Evolutionary conservation across 129 eudicot genomes (phyloP).

Genomic region (Flaveria brownii): DNA sequence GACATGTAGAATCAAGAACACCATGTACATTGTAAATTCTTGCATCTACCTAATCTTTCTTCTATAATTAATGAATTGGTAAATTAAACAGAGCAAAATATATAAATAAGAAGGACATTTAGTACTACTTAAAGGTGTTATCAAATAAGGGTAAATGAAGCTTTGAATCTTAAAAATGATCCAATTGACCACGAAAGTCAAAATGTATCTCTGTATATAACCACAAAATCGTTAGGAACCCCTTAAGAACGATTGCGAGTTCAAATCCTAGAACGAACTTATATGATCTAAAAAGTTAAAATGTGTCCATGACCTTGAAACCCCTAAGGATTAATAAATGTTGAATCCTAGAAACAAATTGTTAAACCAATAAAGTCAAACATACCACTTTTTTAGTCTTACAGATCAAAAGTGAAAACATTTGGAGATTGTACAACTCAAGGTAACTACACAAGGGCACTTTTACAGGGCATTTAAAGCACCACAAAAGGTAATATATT

Average conservation of each 20-base stretch:
- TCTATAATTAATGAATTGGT: too few species aligned
- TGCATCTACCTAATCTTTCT: too few species aligned
- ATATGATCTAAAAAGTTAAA: neutral
- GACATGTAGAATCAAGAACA: slow-evolving; percentile 2
- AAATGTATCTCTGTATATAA: slow-evolving; percentile 1
- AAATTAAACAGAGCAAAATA: too few species aligned
- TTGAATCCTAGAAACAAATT: neutral
- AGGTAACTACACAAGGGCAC: slow-evolving; percentile 33
- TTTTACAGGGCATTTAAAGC: slow-evolving; percentile 41
- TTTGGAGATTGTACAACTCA: slow-evolving; percentile 21
- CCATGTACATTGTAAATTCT: neutral
- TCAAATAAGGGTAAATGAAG: too few species aligned
- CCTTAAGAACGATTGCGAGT: slow-evolving; percentile 1
- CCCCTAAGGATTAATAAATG: neutral
- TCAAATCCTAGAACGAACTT: slow-evolving; percentile 3
- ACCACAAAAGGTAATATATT: slow-evolving; percentile 34
- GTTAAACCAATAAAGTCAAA: slow-evolving; percentile 9
- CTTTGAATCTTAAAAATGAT: neutral
- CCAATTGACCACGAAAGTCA: slow-evolving; percentile 9
- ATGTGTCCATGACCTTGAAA: neutral
- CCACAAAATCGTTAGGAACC: neutral
- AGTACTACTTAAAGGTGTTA: too few species aligned
- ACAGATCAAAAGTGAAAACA: neutral
- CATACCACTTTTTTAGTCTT: slow-evolving; percentile 1
- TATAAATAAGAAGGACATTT: too few species aligned